Conservation (phyloP, 768 basidiomycete genomes). For the Pleurotus tuoliensis region DNA sequence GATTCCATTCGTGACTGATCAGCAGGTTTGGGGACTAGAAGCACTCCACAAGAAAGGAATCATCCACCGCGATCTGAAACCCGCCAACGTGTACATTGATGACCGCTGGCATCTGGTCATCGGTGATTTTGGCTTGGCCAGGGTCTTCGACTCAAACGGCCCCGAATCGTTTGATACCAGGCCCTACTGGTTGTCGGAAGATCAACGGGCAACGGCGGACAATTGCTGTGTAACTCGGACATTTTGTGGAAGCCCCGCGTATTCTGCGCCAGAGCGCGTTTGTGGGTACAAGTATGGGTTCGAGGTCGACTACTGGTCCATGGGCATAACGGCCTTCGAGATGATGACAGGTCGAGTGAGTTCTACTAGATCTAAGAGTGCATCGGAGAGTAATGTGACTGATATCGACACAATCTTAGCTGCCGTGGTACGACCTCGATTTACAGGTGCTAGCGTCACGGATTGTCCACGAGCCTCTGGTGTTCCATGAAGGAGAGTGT, state of each 20-base stretch:
- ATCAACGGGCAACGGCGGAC: not conserved
- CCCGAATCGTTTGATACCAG: not conserved
- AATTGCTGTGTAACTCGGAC: not conserved
- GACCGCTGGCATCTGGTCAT: constrained; percentile 16
- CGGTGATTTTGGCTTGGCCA: constrained; percentile 22
- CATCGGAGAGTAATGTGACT: no score
- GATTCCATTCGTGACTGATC: not conserved
- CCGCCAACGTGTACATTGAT: constrained; percentile 59
- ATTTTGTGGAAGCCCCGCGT: not conserved
- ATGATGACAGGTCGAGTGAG: not conserved
- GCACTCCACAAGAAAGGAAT: constrained; percentile 70
- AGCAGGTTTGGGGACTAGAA: constrained; percentile 34
- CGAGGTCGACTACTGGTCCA: not conserved
- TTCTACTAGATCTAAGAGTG: no score
- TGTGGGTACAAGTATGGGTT: not conserved
- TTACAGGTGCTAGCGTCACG: not conserved
- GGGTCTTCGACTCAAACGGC: not conserved
- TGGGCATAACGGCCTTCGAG: not conserved
- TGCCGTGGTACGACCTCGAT: not conserved
- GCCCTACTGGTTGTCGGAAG: not conserved
- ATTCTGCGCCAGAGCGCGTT: not conserved
- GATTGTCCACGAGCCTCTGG: not conserved
- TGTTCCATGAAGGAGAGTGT: not conserved
- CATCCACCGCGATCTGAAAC: constrained; percentile 76
- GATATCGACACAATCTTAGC: not conserved